A percentile compares a stretch with the other conserved stretches of the same genome.
These are phyloP conservation scores for Kalmusia sp. DNA, from an alignment of 2,329 filamentous ascomycete species.

Conservation along the genomic window DNA sequence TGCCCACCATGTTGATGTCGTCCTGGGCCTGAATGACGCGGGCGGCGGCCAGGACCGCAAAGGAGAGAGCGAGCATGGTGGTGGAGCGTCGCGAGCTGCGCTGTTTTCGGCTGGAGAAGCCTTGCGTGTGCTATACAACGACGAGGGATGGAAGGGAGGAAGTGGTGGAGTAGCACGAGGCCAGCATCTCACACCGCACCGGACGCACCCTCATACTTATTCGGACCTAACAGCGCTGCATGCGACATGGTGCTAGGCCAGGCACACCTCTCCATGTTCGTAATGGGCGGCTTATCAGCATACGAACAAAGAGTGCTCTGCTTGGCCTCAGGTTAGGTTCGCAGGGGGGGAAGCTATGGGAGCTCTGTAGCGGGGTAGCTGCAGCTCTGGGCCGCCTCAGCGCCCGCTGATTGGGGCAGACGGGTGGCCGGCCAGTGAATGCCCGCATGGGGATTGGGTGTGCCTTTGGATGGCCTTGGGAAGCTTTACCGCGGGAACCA, in stretches of 20 bases:
- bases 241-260: not conserved
- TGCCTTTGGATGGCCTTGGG: too few relatives aligned
- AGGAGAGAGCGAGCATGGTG: conserved; percentile 36
- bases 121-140: too few relatives aligned
- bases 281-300: not conserved
- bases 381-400: conserved; percentile 1
- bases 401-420: not conserved
- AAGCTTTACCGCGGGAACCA: too few relatives aligned
- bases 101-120: too few relatives aligned
- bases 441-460: not conserved
- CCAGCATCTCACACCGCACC: not conserved
- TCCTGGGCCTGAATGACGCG: conserved; percentile 28
- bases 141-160: too few relatives aligned
- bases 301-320: too few relatives aligned
- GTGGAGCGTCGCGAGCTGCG: not conserved
- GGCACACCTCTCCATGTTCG: not conserved
- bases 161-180: conserved; percentile 1
- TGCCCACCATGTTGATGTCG: conserved; percentile 49
- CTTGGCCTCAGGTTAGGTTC: too few relatives aligned
- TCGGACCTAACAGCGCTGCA: not conserved
- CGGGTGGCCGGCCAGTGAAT: not conserved
- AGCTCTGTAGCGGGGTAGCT: conserved; percentile 15
- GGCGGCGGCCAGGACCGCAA: conserved; percentile 32
- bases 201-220: conserved; percentile 17
- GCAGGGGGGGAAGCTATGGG: too few relatives aligned